phyloP scores from a whole-genome alignment of 805 yeast genomes.

The Komagataella populi region DNA sequence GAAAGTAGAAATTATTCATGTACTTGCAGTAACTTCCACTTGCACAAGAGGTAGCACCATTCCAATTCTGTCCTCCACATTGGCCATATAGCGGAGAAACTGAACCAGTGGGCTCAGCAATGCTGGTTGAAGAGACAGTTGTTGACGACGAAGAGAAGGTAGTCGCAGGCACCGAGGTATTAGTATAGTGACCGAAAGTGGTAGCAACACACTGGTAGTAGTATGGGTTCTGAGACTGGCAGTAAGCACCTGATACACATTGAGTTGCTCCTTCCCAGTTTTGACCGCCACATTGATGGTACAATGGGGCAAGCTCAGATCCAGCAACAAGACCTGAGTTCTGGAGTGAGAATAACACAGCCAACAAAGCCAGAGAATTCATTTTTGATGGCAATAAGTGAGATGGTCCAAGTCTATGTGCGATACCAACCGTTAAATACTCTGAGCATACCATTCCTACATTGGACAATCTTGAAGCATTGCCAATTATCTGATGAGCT shows the following conservation, averaged over 20 bases:
- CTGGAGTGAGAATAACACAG: not conserved
- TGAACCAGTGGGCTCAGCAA: not conserved
- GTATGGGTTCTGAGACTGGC: conserved; percentile 11
- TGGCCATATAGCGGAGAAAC: not conserved
- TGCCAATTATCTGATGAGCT: too few relatives aligned
- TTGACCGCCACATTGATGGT: conserved; percentile 13
- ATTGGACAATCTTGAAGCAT: too few relatives aligned
- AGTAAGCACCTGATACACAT: conserved; percentile 11
- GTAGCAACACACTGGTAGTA: conserved; percentile 13
- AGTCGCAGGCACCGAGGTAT: not conserved
- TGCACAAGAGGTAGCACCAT: not conserved
- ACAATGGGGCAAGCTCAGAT: conserved; percentile 2
- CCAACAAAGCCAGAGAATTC: not conserved
- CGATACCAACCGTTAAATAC: not conserved
- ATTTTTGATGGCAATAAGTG: not conserved
- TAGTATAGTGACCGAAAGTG: not conserved
- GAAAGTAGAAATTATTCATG: not conserved
- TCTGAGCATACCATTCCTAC: not conserved
- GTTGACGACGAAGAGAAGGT: not conserved
- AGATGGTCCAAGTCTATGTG: not conserved
- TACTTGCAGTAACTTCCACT: not conserved
- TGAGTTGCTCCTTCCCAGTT: conserved; percentile 8
- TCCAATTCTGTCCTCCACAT: not conserved
- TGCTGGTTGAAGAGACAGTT: not conserved
- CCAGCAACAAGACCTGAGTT: not conserved